A percentile compares a stretch with the other conserved stretches of the same genome.
Conservation (phyloP, 2,329 filamentous ascomycete genomes). For the Aspergillus neoniger region DNA sequence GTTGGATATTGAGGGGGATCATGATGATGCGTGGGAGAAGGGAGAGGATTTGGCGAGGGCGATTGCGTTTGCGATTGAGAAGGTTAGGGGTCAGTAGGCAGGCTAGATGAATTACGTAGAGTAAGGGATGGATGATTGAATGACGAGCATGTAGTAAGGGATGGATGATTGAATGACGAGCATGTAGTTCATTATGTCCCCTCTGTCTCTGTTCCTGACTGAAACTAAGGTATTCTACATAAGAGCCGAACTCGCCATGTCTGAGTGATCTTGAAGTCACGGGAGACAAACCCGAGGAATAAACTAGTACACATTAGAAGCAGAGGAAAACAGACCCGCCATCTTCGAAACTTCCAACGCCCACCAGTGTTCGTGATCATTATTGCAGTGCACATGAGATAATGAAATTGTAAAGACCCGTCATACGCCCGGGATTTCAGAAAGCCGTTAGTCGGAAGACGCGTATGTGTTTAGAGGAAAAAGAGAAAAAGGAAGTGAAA, state of each 20-base stretch:
- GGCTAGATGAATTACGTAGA: background rate
- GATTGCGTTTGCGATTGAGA: conserved; percentile 35
- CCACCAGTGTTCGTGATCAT: conserved; percentile 27
- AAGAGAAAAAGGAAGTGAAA: background rate
- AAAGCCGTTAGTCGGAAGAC: conserved; percentile 11
- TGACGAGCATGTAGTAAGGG: background rate
- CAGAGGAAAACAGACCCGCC: conserved; percentile 25
- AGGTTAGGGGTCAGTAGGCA: conserved; percentile 22
- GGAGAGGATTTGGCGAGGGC: conserved; percentile 44
- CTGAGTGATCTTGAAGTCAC: conserved; percentile 13
- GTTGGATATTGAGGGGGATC: conserved; percentile 41
- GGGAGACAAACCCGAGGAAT: conserved; percentile 9
- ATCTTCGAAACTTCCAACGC: conserved; percentile 30
- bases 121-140: no score
- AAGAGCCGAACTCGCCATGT: background rate
- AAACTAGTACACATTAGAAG: conserved; percentile 29
- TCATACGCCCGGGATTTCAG: conserved; percentile 30
- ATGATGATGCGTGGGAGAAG: conserved; percentile 47
- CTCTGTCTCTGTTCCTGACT: background rate
- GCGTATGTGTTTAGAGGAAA: background rate
- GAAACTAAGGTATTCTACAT: background rate
- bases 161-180: background rate
- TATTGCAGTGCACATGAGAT: conserved; percentile 31
- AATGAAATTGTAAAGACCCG: conserved; percentile 27
- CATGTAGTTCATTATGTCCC: conserved; percentile 1